Base-by-base conservation (phyloP, 1,284 basidiomycete genomes). In the Tausonia pullulans region DNA sequence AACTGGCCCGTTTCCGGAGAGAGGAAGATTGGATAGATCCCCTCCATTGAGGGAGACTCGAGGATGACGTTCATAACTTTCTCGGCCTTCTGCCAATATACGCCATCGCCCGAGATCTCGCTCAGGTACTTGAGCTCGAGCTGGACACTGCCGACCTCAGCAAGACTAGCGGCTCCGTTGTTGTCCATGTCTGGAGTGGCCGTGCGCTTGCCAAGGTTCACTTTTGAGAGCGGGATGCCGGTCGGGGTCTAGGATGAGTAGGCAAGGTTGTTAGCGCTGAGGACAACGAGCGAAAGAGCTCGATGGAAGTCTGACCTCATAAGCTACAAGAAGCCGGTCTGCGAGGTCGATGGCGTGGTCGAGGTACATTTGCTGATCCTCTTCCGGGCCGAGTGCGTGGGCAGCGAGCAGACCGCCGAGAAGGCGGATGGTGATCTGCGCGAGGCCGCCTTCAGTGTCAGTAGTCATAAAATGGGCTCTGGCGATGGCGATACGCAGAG, bases 51-150 rank as follows among this genome's bases (percentile, higher is more conserved):
- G 39, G 81, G 79, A n/a, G 84, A 83, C 8, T 75, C 72, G 68
- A 83, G 84, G 60, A 93, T 83, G 7, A 86, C 77, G 43, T 81
- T 75, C 84, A 91, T 90, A 4, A 87, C 86, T 70, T 80, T 81
- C 73, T 95, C 92, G 0, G 81, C 90, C 63, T 85, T 85, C 60
- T 82, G 78, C 92, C 92, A 96, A 73, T 90, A 97, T 2, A 78
- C 76, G 9, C 82, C 80, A 63, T 95, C 83, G 4, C 83, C 86
- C 0, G 88, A 92, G 59, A 95, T 74, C 68, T 87, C 77, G 52
- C 84, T 84, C n/a, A 98, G 80, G 72, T 96, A 95, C 70, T 87
- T 86, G 75, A 97, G 86, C 76, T 95, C 93, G 40, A 96, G 82
- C 74, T 94, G 90, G 41, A 92, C 76, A 0, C 88, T 92, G 1